Percentiles rank a stretch among this genome's conserved stretches.
phyloP scores from a whole-genome alignment of 352 stramenopile species.

The Phytopythium mirpurense region DNA sequence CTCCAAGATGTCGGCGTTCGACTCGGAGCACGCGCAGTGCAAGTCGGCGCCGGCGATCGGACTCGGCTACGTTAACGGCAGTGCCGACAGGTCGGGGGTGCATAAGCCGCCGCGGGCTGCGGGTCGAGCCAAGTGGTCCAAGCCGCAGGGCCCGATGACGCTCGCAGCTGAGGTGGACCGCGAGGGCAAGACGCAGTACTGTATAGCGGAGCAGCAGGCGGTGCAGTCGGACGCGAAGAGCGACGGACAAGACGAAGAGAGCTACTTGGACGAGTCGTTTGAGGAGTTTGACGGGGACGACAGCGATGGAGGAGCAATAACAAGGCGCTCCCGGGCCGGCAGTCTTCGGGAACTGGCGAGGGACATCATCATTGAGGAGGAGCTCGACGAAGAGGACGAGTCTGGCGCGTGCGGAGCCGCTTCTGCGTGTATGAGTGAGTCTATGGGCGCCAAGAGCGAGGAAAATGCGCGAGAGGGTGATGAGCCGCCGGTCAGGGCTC shows the following conservation, averaged over 20 bases:
- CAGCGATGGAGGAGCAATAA: neutral
- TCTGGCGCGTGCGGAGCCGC: neutral
- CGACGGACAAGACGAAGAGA: slow-evolving; percentile 35
- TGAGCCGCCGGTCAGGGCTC: neutral
- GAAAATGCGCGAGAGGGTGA: neutral
- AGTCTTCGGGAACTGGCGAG: neutral
- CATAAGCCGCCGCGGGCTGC: neutral
- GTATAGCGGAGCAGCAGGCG: slow-evolving; percentile 15
- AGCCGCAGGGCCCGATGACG: slow-evolving; percentile 35
- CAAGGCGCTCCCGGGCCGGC: neutral
- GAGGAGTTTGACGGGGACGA: slow-evolving; percentile 71
- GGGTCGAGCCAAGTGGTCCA: slow-evolving; percentile 50
- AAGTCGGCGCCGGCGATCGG: slow-evolving; percentile 41
- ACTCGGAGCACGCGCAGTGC: slow-evolving; percentile 18
- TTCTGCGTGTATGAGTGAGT: neutral
- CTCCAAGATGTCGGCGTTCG: slow-evolving; percentile 14
- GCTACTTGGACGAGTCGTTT: slow-evolving; percentile 80
- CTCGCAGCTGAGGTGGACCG: slow-evolving; percentile 27
- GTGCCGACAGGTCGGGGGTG: slow-evolving; percentile 6
- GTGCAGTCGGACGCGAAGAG: neutral
- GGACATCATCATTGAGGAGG: slow-evolving; percentile 23
- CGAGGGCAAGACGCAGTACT: slow-evolving; percentile 28
- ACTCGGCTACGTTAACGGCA: slow-evolving; percentile 15
- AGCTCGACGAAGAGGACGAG: neutral
- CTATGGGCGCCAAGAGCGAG: neutral